phyloP scores from a whole-genome alignment of 495 filamentous ascomycete genomes.

The Penicillium subrubescens region DNA sequence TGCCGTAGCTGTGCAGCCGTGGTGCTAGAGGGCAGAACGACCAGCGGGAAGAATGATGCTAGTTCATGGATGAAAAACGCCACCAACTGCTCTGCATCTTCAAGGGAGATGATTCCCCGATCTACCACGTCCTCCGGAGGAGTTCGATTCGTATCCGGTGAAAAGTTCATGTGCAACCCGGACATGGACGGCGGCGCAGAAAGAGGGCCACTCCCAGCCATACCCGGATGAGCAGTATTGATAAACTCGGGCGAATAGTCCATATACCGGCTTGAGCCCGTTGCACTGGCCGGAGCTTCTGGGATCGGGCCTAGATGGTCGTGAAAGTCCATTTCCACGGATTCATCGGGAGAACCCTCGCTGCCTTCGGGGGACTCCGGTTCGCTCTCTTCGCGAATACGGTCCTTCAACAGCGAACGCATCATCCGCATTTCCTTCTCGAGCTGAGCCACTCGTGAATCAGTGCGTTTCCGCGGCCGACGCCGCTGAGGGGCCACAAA shows the following conservation, averaged over 20 bases:
- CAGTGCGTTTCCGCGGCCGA: constrained; percentile 78
- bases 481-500: constrained; percentile 79
- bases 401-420: constrained; percentile 46
- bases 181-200: constrained; percentile 21
- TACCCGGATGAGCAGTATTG: constrained; percentile 22
- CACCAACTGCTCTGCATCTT: constrained; percentile 45
- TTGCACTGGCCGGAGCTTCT: constrained; percentile 24
- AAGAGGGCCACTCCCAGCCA: constrained; percentile 17
- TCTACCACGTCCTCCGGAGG: constrained; percentile 45
- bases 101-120: constrained; percentile 47
- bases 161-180: constrained; percentile 19
- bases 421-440: constrained; percentile 83
- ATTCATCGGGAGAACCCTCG: constrained; percentile 28
- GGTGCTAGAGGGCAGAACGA: constrained; percentile 39
- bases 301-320: constrained; percentile 19
- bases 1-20: constrained; percentile 45
- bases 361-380: constrained; percentile 35
- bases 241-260: constrained; percentile 34
- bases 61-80: constrained; percentile 47
- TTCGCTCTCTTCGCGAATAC: constrained; percentile 37
- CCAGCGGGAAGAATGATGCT: constrained; percentile 44
- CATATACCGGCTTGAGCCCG: constrained; percentile 27
- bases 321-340: constrained; percentile 25
- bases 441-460: constrained; percentile 81
- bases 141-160: constrained; percentile 16